Percentiles rank a stretch among this genome's conserved stretches.
phyloP scores from a whole-genome alignment of 169 alveolate genomes.

The Miamiensis avidus region DNA sequence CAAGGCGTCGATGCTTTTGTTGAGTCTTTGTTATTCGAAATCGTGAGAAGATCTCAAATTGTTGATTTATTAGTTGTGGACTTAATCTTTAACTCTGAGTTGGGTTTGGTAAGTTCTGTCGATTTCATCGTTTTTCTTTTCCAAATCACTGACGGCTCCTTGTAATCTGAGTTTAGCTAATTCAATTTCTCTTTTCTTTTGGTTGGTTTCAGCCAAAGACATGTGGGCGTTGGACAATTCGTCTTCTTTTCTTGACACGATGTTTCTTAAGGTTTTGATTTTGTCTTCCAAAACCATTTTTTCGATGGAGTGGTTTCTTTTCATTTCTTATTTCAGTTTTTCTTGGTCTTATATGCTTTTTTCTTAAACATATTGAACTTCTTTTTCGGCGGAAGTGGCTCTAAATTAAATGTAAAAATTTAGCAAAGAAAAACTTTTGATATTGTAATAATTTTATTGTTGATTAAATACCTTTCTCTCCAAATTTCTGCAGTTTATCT shows the following conservation, averaged over 20 bases:
- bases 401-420: too few relatives aligned
- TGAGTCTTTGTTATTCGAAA: background rate
- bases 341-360: background rate
- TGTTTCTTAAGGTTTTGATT: background rate
- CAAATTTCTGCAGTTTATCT: background rate
- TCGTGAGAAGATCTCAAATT: background rate
- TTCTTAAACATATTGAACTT: background rate
- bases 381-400: constrained; percentile 3
- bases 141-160: background rate
- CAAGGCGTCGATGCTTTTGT: too few relatives aligned
- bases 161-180: background rate
- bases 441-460: too few relatives aligned
- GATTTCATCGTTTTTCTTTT: background rate
- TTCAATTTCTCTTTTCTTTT: background rate
- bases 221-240: background rate
- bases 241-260: background rate
- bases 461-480: too few relatives aligned
- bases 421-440: too few relatives aligned
- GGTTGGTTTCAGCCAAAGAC: background rate
- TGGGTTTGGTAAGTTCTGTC: too few relatives aligned
- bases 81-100: background rate
- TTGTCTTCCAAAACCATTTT: background rate
- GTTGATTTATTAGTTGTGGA: background rate
- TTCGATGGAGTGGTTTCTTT: background rate
- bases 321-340: background rate